phyloP scores from a whole-genome alignment of 768 basidiomycete genomes.

The Coprinellus aureogranulatus region DNA sequence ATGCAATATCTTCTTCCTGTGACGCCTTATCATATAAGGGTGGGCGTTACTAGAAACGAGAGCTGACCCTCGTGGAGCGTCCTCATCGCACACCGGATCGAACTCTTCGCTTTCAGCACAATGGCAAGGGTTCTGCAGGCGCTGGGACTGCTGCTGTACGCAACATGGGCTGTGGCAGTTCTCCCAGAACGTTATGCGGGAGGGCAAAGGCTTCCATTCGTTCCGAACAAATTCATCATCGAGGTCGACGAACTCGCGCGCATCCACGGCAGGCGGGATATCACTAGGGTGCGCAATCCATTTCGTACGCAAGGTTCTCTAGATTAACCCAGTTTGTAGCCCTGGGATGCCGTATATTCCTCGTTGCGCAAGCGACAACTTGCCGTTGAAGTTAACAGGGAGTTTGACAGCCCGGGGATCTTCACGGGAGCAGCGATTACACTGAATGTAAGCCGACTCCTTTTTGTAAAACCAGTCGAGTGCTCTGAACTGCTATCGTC shows the following conservation, averaged over 20 bases:
- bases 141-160: conserved; percentile 15
- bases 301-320: conserved; percentile 26
- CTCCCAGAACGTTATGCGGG: conserved; percentile 38
- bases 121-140: no score
- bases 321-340: conserved; percentile 25
- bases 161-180: conserved; percentile 25
- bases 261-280: conserved; percentile 36
- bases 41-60: no score
- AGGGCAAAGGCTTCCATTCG: conserved; percentile 32
- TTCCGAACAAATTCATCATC: conserved; percentile 44
- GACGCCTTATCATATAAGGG: no score
- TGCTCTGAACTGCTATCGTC: not conserved
- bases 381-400: conserved; percentile 44
- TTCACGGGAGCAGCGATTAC: conserved; percentile 60
- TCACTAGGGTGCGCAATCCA: no score
- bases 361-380: conserved; percentile 44
- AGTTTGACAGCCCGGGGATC: conserved; percentile 50
- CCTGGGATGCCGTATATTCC: conserved; percentile 50
- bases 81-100: no score
- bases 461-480: conserved; percentile 9
- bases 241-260: conserved; percentile 45
- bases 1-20: no score
- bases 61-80: no score
- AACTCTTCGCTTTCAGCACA: no score
- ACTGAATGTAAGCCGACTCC: conserved; percentile 35